Evolutionary conservation across 139 green algal species (phyloP).

Genomic region (Chlamydomonas incerta): DNA sequence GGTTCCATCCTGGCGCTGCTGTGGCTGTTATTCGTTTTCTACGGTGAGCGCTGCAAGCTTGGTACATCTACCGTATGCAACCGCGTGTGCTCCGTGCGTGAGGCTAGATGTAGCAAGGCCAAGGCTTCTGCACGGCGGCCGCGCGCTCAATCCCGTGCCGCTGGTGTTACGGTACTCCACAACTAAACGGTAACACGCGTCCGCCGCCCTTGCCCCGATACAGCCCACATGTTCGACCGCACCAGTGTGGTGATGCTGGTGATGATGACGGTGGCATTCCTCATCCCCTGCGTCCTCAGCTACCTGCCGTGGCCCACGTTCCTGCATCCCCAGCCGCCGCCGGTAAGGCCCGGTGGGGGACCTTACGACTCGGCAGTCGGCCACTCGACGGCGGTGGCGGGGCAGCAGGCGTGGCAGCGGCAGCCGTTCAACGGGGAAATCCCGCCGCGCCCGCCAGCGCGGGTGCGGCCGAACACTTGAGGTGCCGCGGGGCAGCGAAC

Average conservation of each 20-base stretch:
- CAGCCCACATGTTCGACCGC: slow-evolving; percentile 64
- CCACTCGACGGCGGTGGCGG: neutral
- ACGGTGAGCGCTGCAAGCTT: slow-evolving; percentile 32
- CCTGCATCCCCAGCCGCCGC: slow-evolving; percentile 4
- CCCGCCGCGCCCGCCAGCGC: slow-evolving; percentile 9
- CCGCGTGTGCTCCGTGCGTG: too few species aligned
- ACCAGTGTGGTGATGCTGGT: slow-evolving; percentile 61
- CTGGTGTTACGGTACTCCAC: too few species aligned
- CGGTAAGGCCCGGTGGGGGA: neutral
- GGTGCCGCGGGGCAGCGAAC: too few species aligned
- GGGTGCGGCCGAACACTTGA: slow-evolving; percentile 7
- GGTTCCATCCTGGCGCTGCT: slow-evolving; percentile 57
- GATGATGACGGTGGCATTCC: slow-evolving; percentile 65
- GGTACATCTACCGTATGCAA: too few species aligned
- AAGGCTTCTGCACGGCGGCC: too few species aligned
- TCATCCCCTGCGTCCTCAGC: slow-evolving; percentile 59
- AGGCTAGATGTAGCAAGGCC: too few species aligned
- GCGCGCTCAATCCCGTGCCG: too few species aligned
- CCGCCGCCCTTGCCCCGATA: too few species aligned
- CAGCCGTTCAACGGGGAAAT: slow-evolving; percentile 25
- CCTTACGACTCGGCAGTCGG: neutral
- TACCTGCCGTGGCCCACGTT: slow-evolving; percentile 49
- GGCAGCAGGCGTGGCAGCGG: slow-evolving; percentile 11
- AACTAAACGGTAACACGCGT: too few species aligned
- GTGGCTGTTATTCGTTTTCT: slow-evolving; percentile 60